These are phyloP conservation scores for Castanea sativa DNA, from an alignment of 306 rosid species.

Conservation along the genomic window DNA sequence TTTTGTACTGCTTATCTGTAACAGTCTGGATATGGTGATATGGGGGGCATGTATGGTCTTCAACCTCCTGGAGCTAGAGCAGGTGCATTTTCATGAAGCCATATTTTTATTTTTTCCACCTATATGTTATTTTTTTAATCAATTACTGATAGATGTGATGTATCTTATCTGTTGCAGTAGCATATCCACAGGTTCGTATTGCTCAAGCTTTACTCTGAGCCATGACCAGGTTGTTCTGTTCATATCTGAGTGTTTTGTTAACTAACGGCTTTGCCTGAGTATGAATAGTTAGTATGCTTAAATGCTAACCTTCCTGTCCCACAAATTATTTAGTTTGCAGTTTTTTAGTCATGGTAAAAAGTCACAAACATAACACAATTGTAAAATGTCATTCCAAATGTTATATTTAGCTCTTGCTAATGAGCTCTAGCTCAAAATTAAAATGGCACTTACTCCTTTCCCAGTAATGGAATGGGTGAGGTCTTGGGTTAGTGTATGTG, in stretches of 20 bases:
- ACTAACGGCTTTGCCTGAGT: not conserved
- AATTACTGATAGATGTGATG: constrained; percentile 28
- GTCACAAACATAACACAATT: not conserved
- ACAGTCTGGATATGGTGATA: constrained; percentile 90
- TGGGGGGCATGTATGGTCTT: constrained; percentile 65
- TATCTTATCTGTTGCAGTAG: constrained; percentile 41
- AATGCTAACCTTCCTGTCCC: not conserved
- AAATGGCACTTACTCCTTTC: too few species aligned
- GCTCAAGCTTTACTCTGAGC: constrained; percentile 20
- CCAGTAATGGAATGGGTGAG: too few species aligned
- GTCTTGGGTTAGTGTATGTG: too few species aligned
- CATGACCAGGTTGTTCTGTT: constrained; percentile 21
- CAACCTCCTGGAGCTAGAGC: constrained; percentile 70
- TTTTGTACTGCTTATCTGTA: constrained; percentile 3
- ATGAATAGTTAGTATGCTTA: not conserved
- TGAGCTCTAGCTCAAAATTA: too few species aligned
- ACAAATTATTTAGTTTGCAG: not conserved
- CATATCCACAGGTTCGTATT: constrained; percentile 79
- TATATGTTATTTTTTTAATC: constrained; percentile 18
- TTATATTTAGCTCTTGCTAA: not conserved
- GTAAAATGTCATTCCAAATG: not conserved
- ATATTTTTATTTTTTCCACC: constrained; percentile 6
- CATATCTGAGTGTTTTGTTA: constrained; percentile 10
- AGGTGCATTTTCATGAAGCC: constrained; percentile 41
- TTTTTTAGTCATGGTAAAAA: not conserved